These are phyloP conservation scores for Colletotrichum limetticola DNA, from an alignment of 2,329 filamentous ascomycete genomes.

Conservation along the genomic window DNA sequence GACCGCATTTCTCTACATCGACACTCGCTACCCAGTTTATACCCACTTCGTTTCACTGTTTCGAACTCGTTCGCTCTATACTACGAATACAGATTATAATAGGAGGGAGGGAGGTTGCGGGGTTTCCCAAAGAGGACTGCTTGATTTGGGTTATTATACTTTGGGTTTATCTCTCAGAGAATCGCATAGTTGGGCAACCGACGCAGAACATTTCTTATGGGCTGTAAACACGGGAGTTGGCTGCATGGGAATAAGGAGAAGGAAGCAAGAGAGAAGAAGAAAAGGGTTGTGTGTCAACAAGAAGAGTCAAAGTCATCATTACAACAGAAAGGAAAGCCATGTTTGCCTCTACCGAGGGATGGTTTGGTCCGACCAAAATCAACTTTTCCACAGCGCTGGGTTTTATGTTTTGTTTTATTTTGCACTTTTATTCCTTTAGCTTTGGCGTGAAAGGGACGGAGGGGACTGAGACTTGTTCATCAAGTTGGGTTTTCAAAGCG, in stretches of 20 bases:
- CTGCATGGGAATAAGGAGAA: neutral
- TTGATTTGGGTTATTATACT: constrained; percentile 8
- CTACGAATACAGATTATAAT: constrained; percentile 29
- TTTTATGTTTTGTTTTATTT: neutral
- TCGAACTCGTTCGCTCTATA: constrained; percentile 18
- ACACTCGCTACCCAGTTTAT: constrained; percentile 23
- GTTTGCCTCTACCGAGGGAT: neutral
- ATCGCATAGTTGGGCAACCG: constrained; percentile 36
- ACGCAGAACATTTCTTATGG: constrained; percentile 14
- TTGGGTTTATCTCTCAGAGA: constrained; percentile 14
- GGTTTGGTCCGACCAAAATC: constrained; percentile 3
- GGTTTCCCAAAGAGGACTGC: constrained; percentile 10
- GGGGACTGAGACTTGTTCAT: neutral
- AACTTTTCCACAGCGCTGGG: constrained; percentile 5
- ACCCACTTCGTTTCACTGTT: constrained; percentile 27
- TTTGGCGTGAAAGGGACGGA: neutral
- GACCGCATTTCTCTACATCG: neutral
- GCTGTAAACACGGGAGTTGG: constrained; percentile 7
- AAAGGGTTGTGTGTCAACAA: neutral
- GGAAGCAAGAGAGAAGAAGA: neutral
- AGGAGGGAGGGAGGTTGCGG: neutral
- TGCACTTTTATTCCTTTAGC: neutral
- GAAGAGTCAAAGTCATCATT: constrained; percentile 4
- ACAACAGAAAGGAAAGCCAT: constrained; percentile 9
- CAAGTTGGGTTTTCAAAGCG: neutral